These are phyloP conservation scores for Colletotrichum agaves DNA, from an alignment of 2,329 filamentous ascomycete species.

Conservation along the genomic window DNA sequence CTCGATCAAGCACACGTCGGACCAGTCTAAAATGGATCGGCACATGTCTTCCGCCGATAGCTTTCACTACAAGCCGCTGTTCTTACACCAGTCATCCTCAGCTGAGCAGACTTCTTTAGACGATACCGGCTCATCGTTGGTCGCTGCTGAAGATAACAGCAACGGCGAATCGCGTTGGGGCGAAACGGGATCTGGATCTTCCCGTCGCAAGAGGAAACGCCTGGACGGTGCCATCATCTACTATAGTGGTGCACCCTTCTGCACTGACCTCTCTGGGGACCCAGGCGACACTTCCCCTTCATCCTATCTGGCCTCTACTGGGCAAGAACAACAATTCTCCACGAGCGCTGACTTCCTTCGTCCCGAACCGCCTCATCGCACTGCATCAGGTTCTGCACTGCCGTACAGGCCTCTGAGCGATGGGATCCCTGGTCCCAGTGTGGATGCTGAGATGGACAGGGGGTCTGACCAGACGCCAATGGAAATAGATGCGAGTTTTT, in stretches of 20 bases:
- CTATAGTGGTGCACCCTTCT: conserved; percentile 83
- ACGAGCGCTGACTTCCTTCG: conserved; percentile 38
- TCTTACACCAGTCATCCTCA: conserved; percentile 61
- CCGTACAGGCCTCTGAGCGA: conserved; percentile 62
- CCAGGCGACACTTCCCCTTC: conserved; percentile 59
- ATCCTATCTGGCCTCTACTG: conserved; percentile 60
- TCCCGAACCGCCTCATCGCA: conserved; percentile 46
- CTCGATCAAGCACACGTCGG: conserved; percentile 47
- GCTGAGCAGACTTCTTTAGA: conserved; percentile 60
- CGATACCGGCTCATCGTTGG: conserved; percentile 61
- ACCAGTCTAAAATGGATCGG: conserved; percentile 51
- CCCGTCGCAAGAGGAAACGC: conserved; percentile 61
- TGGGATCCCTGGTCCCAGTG: conserved; percentile 37
- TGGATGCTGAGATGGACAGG: conserved; percentile 28
- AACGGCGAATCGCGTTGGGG: conserved; percentile 58
- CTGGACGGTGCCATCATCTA: conserved; percentile 84
- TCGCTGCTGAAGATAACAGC: conserved; percentile 59
- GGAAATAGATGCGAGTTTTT: conserved; percentile 53
- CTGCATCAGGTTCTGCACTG: conserved; percentile 63
- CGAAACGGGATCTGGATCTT: conserved; percentile 59
- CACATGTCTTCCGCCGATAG: conserved; percentile 54
- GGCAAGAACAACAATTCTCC: conserved; percentile 47
- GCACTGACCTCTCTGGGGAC: conserved; percentile 81
- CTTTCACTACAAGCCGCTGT: conserved; percentile 74
- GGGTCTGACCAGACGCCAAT: conserved; percentile 52